phyloP scores from a whole-genome alignment of 306 rosid species.

The Pyrus communis region DNA sequence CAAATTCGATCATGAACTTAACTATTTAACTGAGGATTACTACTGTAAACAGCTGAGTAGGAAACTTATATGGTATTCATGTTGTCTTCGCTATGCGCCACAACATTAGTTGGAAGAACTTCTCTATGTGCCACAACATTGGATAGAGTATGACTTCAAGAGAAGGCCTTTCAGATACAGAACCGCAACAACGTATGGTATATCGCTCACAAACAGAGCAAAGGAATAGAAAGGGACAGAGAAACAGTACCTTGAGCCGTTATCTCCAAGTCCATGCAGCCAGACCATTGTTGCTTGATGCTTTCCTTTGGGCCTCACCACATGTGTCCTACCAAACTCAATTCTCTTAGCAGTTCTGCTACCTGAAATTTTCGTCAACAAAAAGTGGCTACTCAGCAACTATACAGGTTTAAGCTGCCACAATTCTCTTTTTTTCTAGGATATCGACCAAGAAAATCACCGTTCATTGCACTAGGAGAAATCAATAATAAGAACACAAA shows the following conservation, averaged over 20 bases:
- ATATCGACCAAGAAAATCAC: background rate
- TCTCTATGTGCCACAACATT: background rate
- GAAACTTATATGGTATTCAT: background rate
- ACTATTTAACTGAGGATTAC: background rate
- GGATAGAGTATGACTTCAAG: background rate
- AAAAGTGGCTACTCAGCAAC: constrained; percentile 14
- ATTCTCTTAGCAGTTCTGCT: constrained; percentile 67
- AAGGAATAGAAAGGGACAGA: constrained; percentile 4
- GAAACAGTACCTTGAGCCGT: constrained; percentile 78
- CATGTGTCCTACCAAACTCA: constrained; percentile 95
- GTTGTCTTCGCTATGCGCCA: background rate
- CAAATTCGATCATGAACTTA: background rate
- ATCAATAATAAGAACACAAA: background rate
- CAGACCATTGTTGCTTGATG: constrained; percentile 98
- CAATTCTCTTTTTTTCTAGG: background rate
- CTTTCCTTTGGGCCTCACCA: constrained; percentile 91
- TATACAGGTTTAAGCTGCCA: constrained; percentile 19
- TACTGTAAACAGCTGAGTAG: background rate
- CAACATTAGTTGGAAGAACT: background rate
- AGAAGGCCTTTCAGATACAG: background rate
- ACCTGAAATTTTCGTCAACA: constrained; percentile 38
- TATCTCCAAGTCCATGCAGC: constrained; percentile 98
- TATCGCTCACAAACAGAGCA: background rate
- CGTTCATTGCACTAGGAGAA: background rate
- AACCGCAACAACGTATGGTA: background rate